Conservation (phyloP, 2,329 filamentous ascomycete species). For the Verticillium dahliae region DNA sequence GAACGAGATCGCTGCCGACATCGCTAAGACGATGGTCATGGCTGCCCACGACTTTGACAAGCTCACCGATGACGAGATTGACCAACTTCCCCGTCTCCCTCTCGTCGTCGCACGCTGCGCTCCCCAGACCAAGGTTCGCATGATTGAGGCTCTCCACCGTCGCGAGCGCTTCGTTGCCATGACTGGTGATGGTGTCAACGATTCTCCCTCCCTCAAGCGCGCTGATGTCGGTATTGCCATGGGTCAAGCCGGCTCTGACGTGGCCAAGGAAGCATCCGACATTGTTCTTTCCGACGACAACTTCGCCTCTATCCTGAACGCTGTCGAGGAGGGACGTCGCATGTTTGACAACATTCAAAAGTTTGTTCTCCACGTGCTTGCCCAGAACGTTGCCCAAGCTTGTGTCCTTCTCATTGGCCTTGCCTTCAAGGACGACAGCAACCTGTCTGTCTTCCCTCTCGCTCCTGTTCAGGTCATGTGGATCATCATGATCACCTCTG, state of each 20-base stretch:
- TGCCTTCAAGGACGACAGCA: slow-evolving; percentile 57
- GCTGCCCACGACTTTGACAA: slow-evolving; percentile 61
- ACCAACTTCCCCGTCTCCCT: slow-evolving; percentile 52
- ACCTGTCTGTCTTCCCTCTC: slow-evolving; percentile 64
- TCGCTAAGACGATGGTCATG: slow-evolving; percentile 58
- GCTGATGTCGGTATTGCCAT: slow-evolving; percentile 68
- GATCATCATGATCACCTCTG: slow-evolving; percentile 75
- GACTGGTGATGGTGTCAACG: slow-evolving; percentile 68
- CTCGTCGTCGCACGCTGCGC: slow-evolving; percentile 62
- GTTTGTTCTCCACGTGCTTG: slow-evolving; percentile 61
- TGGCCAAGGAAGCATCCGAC: slow-evolving; percentile 60
- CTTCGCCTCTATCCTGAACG: slow-evolving; percentile 64
- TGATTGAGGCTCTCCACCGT: slow-evolving; percentile 64
- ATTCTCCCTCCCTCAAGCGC: slow-evolving; percentile 59
- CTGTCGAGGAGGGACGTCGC: slow-evolving; percentile 63
- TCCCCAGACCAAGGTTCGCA: slow-evolving; percentile 62
- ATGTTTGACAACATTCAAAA: slow-evolving; percentile 73
- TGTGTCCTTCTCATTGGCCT: slow-evolving; percentile 62
- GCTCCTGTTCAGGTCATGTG: slow-evolving; percentile 70
- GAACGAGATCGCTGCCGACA: slow-evolving; percentile 42
- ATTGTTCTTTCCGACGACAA: slow-evolving; percentile 70
- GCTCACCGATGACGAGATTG: slow-evolving; percentile 56
- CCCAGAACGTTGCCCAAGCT: slow-evolving; percentile 65
- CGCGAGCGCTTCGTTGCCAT: slow-evolving; percentile 61
- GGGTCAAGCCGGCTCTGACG: slow-evolving; percentile 62